These are phyloP conservation scores for Hermanozyma aechmeae DNA, from an alignment of 805 yeast species.

Conservation along the genomic window DNA sequence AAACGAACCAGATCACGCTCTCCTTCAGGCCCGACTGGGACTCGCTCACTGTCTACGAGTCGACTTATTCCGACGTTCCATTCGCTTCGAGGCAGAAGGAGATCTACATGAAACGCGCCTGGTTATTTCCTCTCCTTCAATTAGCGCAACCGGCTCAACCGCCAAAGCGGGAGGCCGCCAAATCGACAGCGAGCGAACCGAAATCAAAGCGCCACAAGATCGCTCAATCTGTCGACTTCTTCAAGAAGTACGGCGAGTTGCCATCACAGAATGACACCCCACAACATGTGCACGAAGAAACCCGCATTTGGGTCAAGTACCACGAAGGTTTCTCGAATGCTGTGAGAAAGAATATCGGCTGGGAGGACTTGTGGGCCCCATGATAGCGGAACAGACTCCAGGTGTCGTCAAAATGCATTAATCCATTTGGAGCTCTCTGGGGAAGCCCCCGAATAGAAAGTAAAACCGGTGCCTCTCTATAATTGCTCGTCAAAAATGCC, in stretches of 20 bases:
- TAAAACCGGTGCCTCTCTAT: too few species aligned
- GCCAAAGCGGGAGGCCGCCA: conserved; percentile 8
- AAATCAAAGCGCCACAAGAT: conserved; percentile 16
- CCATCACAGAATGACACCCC: conserved; percentile 14
- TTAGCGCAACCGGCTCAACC: conserved; percentile 6
- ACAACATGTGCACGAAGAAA: conserved; percentile 21
- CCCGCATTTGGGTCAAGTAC: conserved; percentile 71
- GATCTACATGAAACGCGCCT: conserved; percentile 19
- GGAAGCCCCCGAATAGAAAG: too few species aligned
- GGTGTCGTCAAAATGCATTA: too few species aligned
- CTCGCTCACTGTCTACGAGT: conserved; percentile 17
- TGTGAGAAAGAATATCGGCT: conserved; percentile 71
- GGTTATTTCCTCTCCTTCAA: conserved; percentile 28
- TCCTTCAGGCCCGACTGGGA: conserved; percentile 29
- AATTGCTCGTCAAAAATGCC: too few species aligned
- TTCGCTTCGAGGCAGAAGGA: conserved; percentile 9
- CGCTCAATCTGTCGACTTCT: conserved; percentile 27
- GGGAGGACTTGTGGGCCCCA: conserved; percentile 55
- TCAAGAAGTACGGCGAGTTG: conserved; percentile 28
- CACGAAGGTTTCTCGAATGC: conserved; percentile 92
- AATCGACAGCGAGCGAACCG: conserved; percentile 1
- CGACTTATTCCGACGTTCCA: conserved; percentile 9
- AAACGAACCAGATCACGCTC: conserved; percentile 17
- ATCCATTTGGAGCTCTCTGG: too few species aligned
- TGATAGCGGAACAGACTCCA: background rate